Base-by-base conservation (phyloP, 2,329 filamentous ascomycete species). In the Botryotinia calthae region DNA sequence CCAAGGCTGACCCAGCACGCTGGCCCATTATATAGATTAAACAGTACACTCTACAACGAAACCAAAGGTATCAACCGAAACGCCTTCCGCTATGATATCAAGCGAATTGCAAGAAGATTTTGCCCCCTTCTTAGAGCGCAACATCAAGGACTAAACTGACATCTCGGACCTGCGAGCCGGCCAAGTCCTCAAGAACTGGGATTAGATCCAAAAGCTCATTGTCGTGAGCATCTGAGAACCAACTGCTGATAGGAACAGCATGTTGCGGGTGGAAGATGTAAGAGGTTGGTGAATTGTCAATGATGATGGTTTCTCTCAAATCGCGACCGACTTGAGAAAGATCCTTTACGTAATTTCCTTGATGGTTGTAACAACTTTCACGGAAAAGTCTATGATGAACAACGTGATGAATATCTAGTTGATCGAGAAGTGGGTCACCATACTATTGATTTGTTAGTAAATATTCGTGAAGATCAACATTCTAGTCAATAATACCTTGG, bases 241-340 rank as follows among this genome's bases (percentile, higher is more conserved):
- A 99, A 87, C 95, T 98, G 88, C 95, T 98, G 85, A 99, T 99
- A 40, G 96, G 96, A 67, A 99, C 95, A 74, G 96, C 96, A 82
- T 99, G 96, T 85, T 99, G 95, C 37, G 96, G 96, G 82, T 99
- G 96, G 88, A 99, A 99, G 80, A 99, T 98, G 85, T 99, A 99
- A 20, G 95, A 98, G 7, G 96, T 99, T 3, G 96, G 96, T 64
- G 96, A 98, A 84, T 99, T 99, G 85, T 99, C 96, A 80, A 99
- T 99, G 82, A 99, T 99, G 81, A 99, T 99, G 31, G 95, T 99
- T 81, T 99, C 95, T 82, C 94, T 93, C 72, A 99, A 89, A 82
- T 98, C 95, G 77, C 96, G 92, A 69, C 96, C 96, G 73, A 99
- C 92, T 86, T 98, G 96, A 64, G 96, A 98, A 72, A 99, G 88